A percentile compares a stretch with the other conserved stretches of the same genome.
phyloP scores from a whole-genome alignment of 1,284 basidiomycete genomes.

The Cerrena zonata region DNA sequence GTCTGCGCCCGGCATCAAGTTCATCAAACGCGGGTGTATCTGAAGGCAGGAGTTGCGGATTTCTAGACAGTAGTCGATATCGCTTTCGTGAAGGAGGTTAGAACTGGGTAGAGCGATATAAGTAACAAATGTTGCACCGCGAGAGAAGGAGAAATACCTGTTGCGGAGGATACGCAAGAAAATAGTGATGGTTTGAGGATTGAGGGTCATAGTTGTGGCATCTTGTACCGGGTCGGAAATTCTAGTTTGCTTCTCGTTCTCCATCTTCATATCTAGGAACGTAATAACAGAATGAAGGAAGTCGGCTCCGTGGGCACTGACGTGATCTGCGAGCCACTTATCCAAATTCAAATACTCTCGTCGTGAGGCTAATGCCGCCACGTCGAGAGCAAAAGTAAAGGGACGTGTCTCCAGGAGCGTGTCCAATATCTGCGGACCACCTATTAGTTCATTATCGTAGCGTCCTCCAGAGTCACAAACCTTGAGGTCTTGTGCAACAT shows the following conservation, averaged over 20 bases:
- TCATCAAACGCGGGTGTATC: slow-evolving; percentile 94
- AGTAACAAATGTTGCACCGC: slow-evolving; percentile 6
- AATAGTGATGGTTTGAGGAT: slow-evolving; percentile 83
- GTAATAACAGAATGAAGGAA: slow-evolving; percentile 84
- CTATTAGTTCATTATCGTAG: neutral
- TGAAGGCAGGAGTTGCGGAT: slow-evolving; percentile 92
- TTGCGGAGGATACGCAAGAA: slow-evolving; percentile 83
- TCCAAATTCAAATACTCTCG: slow-evolving; percentile 93
- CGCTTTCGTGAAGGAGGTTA: slow-evolving; percentile 62
- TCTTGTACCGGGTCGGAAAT: slow-evolving; percentile 76
- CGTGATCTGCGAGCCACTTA: slow-evolving; percentile 90
- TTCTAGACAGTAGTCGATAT: slow-evolving; percentile 86
- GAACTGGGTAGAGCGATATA: slow-evolving; percentile 38
- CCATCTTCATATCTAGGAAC: slow-evolving; percentile 88
- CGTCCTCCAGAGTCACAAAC: slow-evolving; percentile 35
- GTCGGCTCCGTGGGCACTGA: slow-evolving; percentile 73
- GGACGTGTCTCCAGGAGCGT: slow-evolving; percentile 83
- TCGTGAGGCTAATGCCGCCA: slow-evolving; percentile 88
- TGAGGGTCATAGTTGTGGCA: slow-evolving; percentile 75
- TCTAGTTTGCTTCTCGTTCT: slow-evolving; percentile 76
- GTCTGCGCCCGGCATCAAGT: slow-evolving; percentile 83
- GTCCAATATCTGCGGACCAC: slow-evolving; percentile 69
- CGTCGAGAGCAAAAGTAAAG: slow-evolving; percentile 84
- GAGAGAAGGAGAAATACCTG: slow-evolving; percentile 45
- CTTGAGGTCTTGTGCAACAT: slow-evolving; percentile 92